phyloP scores from a whole-genome alignment of 1,284 basidiomycete genomes.

The Phellopilus nigrolimitatus region DNA sequence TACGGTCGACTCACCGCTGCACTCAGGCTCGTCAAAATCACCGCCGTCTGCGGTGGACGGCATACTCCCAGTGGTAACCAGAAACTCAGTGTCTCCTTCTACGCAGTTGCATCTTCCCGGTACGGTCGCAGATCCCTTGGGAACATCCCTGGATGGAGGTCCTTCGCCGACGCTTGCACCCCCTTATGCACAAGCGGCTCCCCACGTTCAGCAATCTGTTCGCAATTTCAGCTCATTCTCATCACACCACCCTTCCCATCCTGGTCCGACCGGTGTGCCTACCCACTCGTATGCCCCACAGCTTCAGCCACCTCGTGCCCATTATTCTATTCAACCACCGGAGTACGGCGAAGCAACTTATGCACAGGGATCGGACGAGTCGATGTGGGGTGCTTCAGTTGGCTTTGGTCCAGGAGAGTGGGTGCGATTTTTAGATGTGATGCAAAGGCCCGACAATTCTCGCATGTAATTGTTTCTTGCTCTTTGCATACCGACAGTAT shows the following conservation, averaged over 20 bases:
- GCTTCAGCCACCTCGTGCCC: slow-evolving; percentile 6
- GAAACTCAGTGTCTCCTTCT: neutral
- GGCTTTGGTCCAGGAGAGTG: slow-evolving; percentile 39
- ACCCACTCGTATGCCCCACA: slow-evolving; percentile 10
- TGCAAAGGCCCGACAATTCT: slow-evolving; percentile 34
- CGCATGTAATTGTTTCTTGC: slow-evolving; percentile 9
- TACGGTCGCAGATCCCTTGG: neutral
- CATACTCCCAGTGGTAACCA: neutral
- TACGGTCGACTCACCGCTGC: slow-evolving; percentile 5
- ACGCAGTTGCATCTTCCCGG: slow-evolving; percentile 11
- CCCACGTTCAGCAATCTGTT: slow-evolving; percentile 16
- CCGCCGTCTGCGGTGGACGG: slow-evolving; percentile 3
- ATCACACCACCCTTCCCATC: slow-evolving; percentile 1
- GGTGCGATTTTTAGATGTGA: slow-evolving; percentile 42
- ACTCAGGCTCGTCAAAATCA: slow-evolving; percentile 4
- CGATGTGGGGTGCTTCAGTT: slow-evolving; percentile 38
- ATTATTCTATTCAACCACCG: slow-evolving; percentile 13
- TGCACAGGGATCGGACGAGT: slow-evolving; percentile 28
- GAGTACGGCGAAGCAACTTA: slow-evolving; percentile 18
- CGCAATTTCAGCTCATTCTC: neutral
- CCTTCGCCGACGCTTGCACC: slow-evolving; percentile 7
- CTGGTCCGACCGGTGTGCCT: slow-evolving; percentile 1
- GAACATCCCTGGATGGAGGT: slow-evolving; percentile 2
- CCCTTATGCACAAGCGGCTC: slow-evolving; percentile 14
- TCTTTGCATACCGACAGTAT: neutral